Evolutionary conservation across 1,139 yeast genomes (phyloP), one percentile per base, ranked within the genome.

Genomic region (Debaryomyces psychrophilus): DNA sequence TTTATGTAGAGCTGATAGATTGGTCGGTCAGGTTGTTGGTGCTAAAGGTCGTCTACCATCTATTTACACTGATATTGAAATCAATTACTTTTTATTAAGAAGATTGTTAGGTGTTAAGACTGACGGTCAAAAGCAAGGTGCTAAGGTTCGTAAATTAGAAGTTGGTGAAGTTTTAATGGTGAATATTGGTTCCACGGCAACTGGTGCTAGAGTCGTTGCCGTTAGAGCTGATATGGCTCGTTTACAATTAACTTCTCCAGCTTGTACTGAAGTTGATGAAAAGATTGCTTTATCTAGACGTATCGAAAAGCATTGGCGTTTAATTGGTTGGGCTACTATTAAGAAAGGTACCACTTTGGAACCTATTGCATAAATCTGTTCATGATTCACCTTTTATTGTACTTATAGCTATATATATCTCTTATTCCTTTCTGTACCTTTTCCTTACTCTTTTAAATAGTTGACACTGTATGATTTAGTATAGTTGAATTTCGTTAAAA

Each of bases 181-280:
- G 47, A 95, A 95, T 71, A 95, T 95, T 63, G 99, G 99, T 53
- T 93, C 99, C 33, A 93, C 99, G 42, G 97, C 99, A 46, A 90
- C 98, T 37, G 99, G 99, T 73, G 99, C 99, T 49, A 87, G 97
- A 70, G 99, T 95, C 58, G 86, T 92, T 60, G 96, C 97, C 44
- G 98, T 95, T 51, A 88, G 90, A 72, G 99, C 99, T 51, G 99
- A 95, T 82, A 89, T 93, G 97, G 99, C 99, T 46, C 90, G 97
- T 79, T 81, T 95, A 63, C 92, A 90, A 66, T 82, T 95, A 65
- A 92, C 98, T 41, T 86, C 96, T 41, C 99, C 99, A 47, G 99
- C 99, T 40, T 95, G 99, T 83, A 93, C 99, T 39, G 98, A 92
- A 76, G 81, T 93, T 49, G 89, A 95, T 59, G 99, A 95, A 77